A percentile compares a stretch with the other conserved stretches of the same genome.
phyloP scores from a whole-genome alignment of 1,284 basidiomycete genomes.

The Porogramme epimiltina region DNA sequence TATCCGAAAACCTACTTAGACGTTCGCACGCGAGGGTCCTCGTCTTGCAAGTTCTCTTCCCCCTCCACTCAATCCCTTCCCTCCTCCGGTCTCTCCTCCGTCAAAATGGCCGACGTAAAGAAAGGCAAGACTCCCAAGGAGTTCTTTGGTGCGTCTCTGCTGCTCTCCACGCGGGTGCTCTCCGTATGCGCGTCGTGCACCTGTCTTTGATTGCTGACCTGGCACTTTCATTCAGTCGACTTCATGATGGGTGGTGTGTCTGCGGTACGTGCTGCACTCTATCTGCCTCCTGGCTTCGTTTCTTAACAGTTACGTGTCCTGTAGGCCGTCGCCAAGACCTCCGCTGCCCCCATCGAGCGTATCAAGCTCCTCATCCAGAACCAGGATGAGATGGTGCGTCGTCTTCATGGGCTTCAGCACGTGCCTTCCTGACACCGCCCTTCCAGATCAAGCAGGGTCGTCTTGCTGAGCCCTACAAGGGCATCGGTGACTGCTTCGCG shows the following conservation, averaged over 20 bases:
- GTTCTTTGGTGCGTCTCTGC: slow-evolving; percentile 63
- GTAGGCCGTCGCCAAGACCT: slow-evolving; percentile 95
- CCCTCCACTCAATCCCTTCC: slow-evolving; percentile 51
- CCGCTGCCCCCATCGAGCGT: slow-evolving; percentile 98
- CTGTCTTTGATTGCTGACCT: slow-evolving; percentile 36
- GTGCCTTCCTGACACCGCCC: too few relatives aligned
- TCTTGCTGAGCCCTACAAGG: slow-evolving; percentile 92
- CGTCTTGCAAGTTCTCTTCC: slow-evolving; percentile 40
- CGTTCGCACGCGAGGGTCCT: slow-evolving; percentile 27
- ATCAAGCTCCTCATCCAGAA: slow-evolving; percentile 99
- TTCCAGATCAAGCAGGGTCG: slow-evolving; percentile 93
- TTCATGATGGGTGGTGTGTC: slow-evolving; percentile 94
- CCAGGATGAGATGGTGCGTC: slow-evolving; percentile 87
- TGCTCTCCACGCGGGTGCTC: slow-evolving; percentile 7
- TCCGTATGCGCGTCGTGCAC: slow-evolving; percentile 2
- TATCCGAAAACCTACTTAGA: slow-evolving; percentile 30
- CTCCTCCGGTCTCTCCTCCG: slow-evolving; percentile 35
- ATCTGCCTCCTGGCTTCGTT: not conserved
- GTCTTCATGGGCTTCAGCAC: too few relatives aligned
- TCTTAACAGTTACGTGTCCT: slow-evolving; percentile 14
- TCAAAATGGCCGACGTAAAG: slow-evolving; percentile 78
- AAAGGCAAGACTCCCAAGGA: slow-evolving; percentile 81
- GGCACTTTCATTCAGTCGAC: slow-evolving; percentile 58
- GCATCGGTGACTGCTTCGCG: slow-evolving; percentile 84
- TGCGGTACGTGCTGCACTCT: slow-evolving; percentile 57